Evolutionary conservation across 202 grass and related monocot genomes (phyloP).

Genomic region (Zoysia matrella): DNA sequence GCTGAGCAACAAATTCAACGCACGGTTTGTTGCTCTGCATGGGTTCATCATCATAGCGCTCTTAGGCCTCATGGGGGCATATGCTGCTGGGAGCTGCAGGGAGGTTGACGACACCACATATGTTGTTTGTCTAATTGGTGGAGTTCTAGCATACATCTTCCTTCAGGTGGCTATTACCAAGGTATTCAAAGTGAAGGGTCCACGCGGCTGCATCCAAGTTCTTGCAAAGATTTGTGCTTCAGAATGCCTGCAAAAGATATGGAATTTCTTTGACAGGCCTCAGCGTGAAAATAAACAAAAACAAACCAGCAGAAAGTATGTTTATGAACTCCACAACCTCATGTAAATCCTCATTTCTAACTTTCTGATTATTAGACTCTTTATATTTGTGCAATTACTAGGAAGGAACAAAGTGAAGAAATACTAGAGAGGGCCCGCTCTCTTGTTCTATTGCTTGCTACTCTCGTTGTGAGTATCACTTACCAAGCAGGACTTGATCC

Average conservation of each 20-base stretch:
- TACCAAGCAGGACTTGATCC: constrained; percentile 48
- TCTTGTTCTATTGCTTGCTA: constrained; percentile 46
- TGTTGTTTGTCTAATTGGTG: constrained; percentile 21
- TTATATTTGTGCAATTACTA: constrained; percentile 2
- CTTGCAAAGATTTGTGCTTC: not conserved
- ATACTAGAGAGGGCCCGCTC: constrained; percentile 18
- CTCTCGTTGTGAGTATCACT: constrained; percentile 38
- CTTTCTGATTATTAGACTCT: not conserved
- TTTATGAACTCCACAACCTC: not conserved
- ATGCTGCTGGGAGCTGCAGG: constrained; percentile 49
- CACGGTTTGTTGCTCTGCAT: constrained; percentile 6
- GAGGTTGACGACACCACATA: constrained; percentile 27
- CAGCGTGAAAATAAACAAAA: not conserved
- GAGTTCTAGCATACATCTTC: constrained; percentile 44
- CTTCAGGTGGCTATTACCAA: constrained; percentile 16
- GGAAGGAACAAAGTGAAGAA: not conserved
- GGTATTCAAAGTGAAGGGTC: not conserved
- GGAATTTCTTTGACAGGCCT: not conserved
- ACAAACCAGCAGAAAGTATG: not conserved
- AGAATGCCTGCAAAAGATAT: not conserved
- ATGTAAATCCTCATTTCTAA: not conserved
- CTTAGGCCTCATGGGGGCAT: constrained; percentile 49
- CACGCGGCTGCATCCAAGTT: no score
- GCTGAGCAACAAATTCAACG: not conserved
- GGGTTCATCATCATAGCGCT: constrained; percentile 32